These are phyloP conservation scores for Ceratocystis eucalypticola DNA, from an alignment of 2,329 filamentous ascomycete species.

Conservation along the genomic window DNA sequence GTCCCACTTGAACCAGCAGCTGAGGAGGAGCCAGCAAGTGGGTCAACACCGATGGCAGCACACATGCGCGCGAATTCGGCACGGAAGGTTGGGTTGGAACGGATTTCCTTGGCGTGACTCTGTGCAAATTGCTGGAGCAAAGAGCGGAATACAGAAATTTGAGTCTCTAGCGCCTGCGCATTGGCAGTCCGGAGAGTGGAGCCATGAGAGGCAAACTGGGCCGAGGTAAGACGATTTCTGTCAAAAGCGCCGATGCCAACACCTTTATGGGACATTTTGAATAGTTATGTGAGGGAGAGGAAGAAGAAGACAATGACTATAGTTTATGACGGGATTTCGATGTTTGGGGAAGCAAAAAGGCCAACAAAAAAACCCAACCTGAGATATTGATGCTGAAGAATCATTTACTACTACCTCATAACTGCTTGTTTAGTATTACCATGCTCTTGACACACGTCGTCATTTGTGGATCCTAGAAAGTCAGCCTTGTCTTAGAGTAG, in stretches of 20 bases:
- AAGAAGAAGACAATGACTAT: not conserved
- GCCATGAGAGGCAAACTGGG: conserved; percentile 84
- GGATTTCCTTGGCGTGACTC: conserved; percentile 90
- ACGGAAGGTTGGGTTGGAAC: conserved; percentile 85
- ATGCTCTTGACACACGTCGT: conserved; percentile 9
- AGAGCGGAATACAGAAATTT: conserved; percentile 91
- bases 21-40: conserved; percentile 46
- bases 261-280: conserved; percentile 57
- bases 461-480: conserved; percentile 9
- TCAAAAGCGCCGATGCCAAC: conserved; percentile 86
- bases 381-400: not conserved
- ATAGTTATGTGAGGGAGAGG: not conserved
- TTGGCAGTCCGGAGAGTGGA: conserved; percentile 73
- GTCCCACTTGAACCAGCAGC: conserved; percentile 28
- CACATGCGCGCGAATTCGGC: conserved; percentile 99
- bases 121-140: conserved; percentile 89
- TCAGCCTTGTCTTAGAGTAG: not conserved
- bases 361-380: too few relatives aligned
- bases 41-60: conserved; percentile 89
- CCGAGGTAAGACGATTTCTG: conserved; percentile 67
- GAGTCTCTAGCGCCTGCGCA: conserved; percentile 73
- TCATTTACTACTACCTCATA: not conserved
- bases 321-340: not conserved
- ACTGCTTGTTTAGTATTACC: not conserved
- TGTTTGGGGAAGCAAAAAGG: not conserved